Evolutionary conservation across 2,329 filamentous ascomycete species (phyloP).

Genomic region (Dactylonectria macrodidyma): DNA sequence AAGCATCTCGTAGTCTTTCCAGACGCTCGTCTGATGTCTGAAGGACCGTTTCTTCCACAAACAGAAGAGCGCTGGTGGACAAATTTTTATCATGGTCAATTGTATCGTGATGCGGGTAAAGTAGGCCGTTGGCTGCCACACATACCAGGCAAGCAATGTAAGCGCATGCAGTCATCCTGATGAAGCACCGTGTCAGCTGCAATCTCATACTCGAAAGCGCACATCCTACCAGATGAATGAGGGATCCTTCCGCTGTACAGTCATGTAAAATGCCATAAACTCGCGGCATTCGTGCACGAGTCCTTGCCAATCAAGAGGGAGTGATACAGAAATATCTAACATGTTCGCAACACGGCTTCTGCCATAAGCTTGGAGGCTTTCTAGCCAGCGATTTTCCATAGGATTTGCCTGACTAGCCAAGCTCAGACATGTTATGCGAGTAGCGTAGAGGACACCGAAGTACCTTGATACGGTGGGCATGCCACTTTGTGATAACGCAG

Average conservation of each 20-base stretch:
- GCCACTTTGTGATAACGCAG: neutral
- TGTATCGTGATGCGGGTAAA: too few relatives aligned
- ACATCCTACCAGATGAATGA: neutral
- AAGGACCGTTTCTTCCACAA: too few relatives aligned
- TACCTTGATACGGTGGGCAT: neutral
- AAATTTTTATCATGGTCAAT: too few relatives aligned
- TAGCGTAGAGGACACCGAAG: constrained; percentile 14
- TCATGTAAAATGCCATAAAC: neutral
- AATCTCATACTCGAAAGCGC: too few relatives aligned
- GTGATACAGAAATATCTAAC: neutral
- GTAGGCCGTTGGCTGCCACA: too few relatives aligned
- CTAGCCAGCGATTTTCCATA: neutral
- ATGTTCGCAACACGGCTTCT: neutral
- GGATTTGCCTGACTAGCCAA: neutral
- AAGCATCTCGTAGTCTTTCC: too few relatives aligned
- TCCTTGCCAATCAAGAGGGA: neutral
- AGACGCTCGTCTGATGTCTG: too few relatives aligned
- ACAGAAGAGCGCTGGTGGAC: too few relatives aligned
- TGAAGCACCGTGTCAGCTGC: too few relatives aligned
- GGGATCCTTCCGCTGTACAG: neutral
- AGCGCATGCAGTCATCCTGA: too few relatives aligned
- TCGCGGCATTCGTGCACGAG: neutral
- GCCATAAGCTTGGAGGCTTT: neutral
- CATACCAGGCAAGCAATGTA: too few relatives aligned
- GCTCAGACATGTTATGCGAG: neutral